Percentiles rank a stretch among this genome's conserved stretches.
These are phyloP conservation scores for Globisporangium canariense DNA, from an alignment of 352 stramenopile genomes.

Conservation along the genomic window DNA sequence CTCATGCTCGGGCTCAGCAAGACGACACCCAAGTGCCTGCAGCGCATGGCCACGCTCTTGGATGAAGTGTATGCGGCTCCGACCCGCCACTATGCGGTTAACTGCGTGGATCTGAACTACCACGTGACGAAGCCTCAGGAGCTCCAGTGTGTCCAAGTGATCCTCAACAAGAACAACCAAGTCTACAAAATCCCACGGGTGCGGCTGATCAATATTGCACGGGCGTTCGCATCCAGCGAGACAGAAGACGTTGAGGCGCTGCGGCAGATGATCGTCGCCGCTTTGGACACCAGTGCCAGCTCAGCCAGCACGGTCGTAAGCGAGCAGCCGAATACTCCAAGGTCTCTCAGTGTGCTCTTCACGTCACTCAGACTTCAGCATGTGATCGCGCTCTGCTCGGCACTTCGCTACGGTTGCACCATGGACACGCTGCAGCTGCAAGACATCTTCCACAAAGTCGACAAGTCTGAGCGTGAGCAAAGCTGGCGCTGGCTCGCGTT, in stretches of 20 bases:
- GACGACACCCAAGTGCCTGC: neutral
- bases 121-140: neutral
- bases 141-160: neutral
- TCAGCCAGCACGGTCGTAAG: neutral
- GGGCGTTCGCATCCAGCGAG: neutral
- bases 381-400: conserved; percentile 3
- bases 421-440: neutral
- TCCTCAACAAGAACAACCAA: neutral
- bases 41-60: neutral
- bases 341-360: neutral
- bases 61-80: conserved; percentile 4
- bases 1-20: neutral
- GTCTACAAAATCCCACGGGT: neutral
- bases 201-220: neutral
- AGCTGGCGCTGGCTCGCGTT: conserved; percentile 17
- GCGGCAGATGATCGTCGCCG: neutral
- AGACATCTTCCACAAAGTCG: neutral
- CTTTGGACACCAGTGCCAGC: neutral
- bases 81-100: conserved; percentile 16
- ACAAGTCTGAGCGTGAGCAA: neutral
- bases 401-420: conserved; percentile 2
- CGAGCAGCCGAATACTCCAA: neutral
- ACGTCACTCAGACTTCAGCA: neutral
- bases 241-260: neutral
- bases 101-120: neutral